A percentile compares a stretch with the other conserved stretches of the same genome.
These are phyloP conservation scores for Suhomyces taliae DNA, from an alignment of 1,139 yeast genomes.

Conservation along the genomic window DNA sequence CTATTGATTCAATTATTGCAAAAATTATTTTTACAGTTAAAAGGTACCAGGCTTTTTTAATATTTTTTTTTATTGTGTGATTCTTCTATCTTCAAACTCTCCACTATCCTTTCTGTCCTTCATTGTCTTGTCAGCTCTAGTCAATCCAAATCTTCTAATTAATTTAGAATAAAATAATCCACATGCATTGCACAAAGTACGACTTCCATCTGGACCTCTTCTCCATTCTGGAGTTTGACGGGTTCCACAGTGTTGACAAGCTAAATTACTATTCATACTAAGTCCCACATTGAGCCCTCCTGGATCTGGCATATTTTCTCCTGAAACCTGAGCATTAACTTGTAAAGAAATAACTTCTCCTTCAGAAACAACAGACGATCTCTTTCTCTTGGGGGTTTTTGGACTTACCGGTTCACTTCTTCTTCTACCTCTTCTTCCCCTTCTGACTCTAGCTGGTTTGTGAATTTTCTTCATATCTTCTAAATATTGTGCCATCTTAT, in stretches of 20 bases:
- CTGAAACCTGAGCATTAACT: constrained; percentile 1
- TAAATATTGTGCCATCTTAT: not conserved
- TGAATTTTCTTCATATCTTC: not conserved
- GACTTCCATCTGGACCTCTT: constrained; percentile 44
- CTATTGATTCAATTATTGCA: too few relatives aligned
- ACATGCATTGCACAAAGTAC: constrained; percentile 49
- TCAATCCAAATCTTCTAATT: constrained; percentile 26
- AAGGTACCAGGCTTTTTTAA: too few relatives aligned
- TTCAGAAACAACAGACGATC: not conserved
- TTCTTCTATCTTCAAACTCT: constrained; percentile 9
- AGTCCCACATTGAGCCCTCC: constrained; percentile 11
- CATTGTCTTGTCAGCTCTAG: constrained; percentile 28
- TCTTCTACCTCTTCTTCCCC: not conserved
- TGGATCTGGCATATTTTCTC: not conserved
- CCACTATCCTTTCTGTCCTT: constrained; percentile 17
- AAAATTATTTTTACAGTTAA: too few relatives aligned
- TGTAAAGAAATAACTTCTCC: constrained; percentile 4
- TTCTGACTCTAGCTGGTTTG: not conserved
- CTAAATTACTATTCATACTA: constrained; percentile 1
- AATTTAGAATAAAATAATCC: constrained; percentile 43
- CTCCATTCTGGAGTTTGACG: constrained; percentile 49
- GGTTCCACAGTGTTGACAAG: constrained; percentile 17
- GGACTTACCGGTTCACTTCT: not conserved
- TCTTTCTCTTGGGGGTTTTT: not conserved
- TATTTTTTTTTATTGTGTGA: not conserved